Evolutionary conservation across 192 early-diverging fungal species (phyloP).

Genomic region (Diversispora eburnea): DNA sequence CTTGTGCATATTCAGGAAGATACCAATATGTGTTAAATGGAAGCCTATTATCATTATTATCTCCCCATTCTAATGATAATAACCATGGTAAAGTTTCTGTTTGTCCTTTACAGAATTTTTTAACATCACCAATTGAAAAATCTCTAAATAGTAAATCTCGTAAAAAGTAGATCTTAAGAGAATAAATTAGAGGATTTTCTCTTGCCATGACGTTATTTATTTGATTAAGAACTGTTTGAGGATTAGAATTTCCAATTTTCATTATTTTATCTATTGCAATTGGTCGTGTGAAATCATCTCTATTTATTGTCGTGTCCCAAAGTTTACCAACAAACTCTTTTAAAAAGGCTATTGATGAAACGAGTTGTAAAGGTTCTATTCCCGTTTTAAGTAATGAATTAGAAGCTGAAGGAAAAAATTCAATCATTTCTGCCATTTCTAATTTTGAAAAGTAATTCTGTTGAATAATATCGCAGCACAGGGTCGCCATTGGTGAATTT

Average conservation of each 20-base stretch:
- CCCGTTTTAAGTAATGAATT: background rate
- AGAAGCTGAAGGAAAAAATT: background rate
- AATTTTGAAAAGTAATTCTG: constrained; percentile 14
- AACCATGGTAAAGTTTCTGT: constrained; percentile 15
- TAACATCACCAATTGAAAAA: constrained; percentile 20
- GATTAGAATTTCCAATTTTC: background rate
- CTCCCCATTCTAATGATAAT: constrained; percentile 4
- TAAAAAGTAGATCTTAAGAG: constrained; percentile 27
- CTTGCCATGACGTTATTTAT: constrained; percentile 12
- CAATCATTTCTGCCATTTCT: background rate
- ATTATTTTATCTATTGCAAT: constrained; percentile 3
- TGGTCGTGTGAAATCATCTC: background rate
- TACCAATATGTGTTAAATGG: constrained; percentile 23
- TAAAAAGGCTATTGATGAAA: constrained; percentile 19
- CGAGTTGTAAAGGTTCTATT: constrained; percentile 5
- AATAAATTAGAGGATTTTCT: constrained; percentile 14
- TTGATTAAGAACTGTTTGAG: background rate
- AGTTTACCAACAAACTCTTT: constrained; percentile 24
- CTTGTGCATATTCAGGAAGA: background rate
- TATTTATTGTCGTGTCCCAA: background rate
- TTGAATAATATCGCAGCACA: constrained; percentile 29
- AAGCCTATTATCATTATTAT: constrained; percentile 4
- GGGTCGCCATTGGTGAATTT: constrained; percentile 9
- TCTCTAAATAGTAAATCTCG: background rate
- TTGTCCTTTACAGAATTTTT: constrained; percentile 21